These are phyloP conservation scores for Phaseolus coccineus DNA, from an alignment of 331 rosid species.

Conservation along the genomic window DNA sequence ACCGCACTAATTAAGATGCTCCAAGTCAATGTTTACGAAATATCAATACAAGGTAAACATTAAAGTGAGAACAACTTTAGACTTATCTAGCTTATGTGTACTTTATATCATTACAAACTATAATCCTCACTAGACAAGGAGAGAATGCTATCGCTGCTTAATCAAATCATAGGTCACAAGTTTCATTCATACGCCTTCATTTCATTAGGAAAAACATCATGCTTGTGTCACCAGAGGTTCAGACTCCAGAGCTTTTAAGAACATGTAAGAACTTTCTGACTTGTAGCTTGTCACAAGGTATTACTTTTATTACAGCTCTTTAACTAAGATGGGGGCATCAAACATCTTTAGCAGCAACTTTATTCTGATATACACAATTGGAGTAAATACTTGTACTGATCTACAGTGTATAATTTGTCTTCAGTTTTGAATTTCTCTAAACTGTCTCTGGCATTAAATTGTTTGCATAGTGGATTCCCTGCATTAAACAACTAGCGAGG, in stretches of 20 bases:
- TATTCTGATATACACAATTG: neutral
- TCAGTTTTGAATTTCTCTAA: neutral
- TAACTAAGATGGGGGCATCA: slow-evolving; percentile 33
- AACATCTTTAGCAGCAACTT: slow-evolving; percentile 19
- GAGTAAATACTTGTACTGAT: slow-evolving; percentile 7
- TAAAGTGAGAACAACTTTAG: too few relatives aligned
- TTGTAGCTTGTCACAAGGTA: neutral
- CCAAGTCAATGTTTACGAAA: too few relatives aligned
- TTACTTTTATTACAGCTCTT: neutral
- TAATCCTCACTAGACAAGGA: neutral
- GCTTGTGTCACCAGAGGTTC: neutral
- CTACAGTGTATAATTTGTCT: neutral
- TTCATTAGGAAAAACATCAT: neutral
- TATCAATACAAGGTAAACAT: neutral
- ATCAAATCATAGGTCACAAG: neutral
- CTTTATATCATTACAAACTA: too few relatives aligned
- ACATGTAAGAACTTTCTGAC: neutral
- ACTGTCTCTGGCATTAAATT: slow-evolving; percentile 18
- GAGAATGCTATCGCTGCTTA: neutral
- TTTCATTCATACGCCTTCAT: neutral
- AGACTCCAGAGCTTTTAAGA: neutral
- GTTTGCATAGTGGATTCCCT: slow-evolving; percentile 34
- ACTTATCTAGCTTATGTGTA: too few relatives aligned
- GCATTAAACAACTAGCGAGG: slow-evolving; percentile 19
- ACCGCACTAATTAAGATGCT: slow-evolving; percentile 37